A percentile compares a stretch with the other conserved stretches of the same genome.
These are phyloP conservation scores for Amaranthus palmeri DNA, from an alignment of 148 eudicot species.

Conservation along the genomic window DNA sequence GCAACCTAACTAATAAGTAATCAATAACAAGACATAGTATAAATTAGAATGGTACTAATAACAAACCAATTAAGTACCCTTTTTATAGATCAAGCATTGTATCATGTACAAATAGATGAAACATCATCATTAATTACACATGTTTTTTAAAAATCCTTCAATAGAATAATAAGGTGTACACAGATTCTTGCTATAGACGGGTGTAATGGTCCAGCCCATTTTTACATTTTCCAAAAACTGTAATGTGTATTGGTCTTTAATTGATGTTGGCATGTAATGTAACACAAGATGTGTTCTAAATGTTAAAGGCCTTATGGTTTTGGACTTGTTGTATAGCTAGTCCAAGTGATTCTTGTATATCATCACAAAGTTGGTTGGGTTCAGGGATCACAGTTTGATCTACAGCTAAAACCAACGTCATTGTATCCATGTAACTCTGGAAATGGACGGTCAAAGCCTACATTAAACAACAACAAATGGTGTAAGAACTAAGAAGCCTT, in stretches of 20 bases:
- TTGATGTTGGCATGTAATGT: neutral
- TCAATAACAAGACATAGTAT: too few relatives aligned
- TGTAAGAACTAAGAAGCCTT: too few relatives aligned
- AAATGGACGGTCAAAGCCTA: constrained; percentile 59
- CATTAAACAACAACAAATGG: neutral
- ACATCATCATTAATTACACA: too few relatives aligned
- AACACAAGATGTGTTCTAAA: neutral
- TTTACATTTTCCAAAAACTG: too few relatives aligned
- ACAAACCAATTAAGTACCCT: too few relatives aligned
- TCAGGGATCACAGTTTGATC: constrained; percentile 45
- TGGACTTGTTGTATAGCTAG: constrained; percentile 32
- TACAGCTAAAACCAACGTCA: constrained; percentile 39
- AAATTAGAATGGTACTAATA: too few relatives aligned
- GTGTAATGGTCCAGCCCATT: too few relatives aligned
- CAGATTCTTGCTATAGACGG: too few relatives aligned
- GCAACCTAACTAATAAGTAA: too few relatives aligned
- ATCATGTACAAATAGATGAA: too few relatives aligned
- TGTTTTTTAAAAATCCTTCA: too few relatives aligned
- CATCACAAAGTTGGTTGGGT: constrained; percentile 49
- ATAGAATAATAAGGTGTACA: neutral
- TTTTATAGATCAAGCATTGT: too few relatives aligned
- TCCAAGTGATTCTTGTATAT: constrained; percentile 41
- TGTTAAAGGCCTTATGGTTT: constrained; percentile 6
- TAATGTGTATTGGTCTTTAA: neutral
- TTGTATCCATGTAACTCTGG: constrained; percentile 48